A percentile compares a stretch with the other conserved stretches of the same genome.
phyloP scores from a whole-genome alignment of 1,284 basidiomycete genomes.

The Quambalaria eucalypti region DNA sequence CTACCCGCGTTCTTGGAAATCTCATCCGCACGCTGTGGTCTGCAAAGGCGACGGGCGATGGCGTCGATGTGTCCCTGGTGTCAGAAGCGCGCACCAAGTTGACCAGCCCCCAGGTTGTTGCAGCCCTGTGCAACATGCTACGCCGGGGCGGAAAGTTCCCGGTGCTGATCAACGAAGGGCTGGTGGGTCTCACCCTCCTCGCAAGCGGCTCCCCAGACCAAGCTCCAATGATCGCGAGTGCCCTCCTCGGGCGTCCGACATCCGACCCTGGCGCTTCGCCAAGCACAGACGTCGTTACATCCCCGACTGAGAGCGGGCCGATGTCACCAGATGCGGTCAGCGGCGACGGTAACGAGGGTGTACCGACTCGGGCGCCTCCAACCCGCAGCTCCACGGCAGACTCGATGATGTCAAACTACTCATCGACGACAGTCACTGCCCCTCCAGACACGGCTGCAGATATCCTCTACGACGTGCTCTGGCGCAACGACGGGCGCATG shows the following conservation, averaged over 20 bases:
- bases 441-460: background rate
- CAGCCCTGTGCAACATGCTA: slow-evolving; percentile 63
- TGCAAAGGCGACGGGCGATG: background rate
- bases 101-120: slow-evolving; percentile 15
- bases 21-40: slow-evolving; percentile 51
- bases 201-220: slow-evolving; percentile 52
- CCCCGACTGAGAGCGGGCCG: background rate
- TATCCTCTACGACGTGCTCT: background rate
- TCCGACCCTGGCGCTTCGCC: background rate
- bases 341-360: too few relatives aligned
- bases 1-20: slow-evolving; percentile 76
- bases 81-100: slow-evolving; percentile 1
- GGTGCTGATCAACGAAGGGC: slow-evolving; percentile 76
- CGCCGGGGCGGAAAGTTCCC: slow-evolving; percentile 69
- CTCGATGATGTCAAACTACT: background rate
- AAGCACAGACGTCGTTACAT: background rate
- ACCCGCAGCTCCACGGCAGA: background rate
- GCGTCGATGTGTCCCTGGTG: background rate
- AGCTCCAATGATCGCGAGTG: slow-evolving; percentile 42
- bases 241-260: background rate
- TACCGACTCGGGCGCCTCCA: background rate
- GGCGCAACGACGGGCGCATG: background rate
- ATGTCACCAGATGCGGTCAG: background rate
- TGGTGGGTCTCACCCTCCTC: slow-evolving; percentile 71
- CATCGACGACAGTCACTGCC: background rate